A percentile compares a stretch with the other conserved stretches of the same genome.
These are phyloP conservation scores for Dendrostoma leiphaemia DNA, from an alignment of 2,329 filamentous ascomycete genomes.

Conservation along the genomic window DNA sequence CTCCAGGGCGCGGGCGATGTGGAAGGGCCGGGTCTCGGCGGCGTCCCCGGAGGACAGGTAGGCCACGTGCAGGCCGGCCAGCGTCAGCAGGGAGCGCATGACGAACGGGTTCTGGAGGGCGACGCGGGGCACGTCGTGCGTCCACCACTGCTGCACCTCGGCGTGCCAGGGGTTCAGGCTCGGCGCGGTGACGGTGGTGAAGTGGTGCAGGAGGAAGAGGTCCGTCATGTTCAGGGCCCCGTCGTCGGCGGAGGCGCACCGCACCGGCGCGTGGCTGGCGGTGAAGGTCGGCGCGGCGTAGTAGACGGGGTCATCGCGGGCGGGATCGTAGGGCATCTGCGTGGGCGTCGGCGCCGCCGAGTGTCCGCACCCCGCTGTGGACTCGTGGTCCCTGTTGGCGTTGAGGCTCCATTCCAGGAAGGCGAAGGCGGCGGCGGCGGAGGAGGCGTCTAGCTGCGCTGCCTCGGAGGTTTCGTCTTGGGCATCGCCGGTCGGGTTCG, in stretches of 20 bases:
- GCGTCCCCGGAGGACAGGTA: background rate
- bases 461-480: background rate
- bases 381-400: background rate
- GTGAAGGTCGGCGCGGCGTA: background rate
- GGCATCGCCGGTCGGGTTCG: background rate
- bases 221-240: background rate
- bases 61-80: background rate
- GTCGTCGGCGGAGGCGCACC: background rate
- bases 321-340: background rate
- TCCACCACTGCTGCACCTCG: background rate
- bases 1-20: background rate
- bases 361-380: background rate
- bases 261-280: background rate
- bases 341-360: background rate
- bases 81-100: background rate
- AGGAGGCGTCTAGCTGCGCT: too few species aligned
- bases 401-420: background rate
- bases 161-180: background rate
- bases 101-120: background rate
- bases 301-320: background rate
- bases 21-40: background rate
- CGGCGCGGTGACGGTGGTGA: background rate
- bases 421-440: background rate
- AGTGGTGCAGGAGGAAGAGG: background rate
- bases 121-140: background rate